phyloP scores from a whole-genome alignment of 2,329 filamentous ascomycete species.

The Teratosphaeria epicoccoides region DNA sequence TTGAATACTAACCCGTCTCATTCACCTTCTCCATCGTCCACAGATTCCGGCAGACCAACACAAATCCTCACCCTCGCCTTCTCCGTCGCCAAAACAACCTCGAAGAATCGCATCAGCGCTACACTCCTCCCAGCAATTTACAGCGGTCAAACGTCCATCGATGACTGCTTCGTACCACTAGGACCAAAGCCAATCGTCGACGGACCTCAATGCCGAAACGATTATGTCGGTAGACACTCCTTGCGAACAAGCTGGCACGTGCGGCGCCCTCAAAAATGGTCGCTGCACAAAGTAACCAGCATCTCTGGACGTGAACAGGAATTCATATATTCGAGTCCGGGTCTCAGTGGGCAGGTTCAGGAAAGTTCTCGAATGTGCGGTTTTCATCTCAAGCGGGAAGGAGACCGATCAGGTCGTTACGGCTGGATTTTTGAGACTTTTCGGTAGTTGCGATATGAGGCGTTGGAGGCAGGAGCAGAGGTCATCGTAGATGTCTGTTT shows the following conservation, averaged over 20 bases:
- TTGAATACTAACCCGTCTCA: background rate
- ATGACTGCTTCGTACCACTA: background rate
- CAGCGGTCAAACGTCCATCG: background rate
- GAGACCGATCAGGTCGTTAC: background rate
- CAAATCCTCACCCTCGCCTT: background rate
- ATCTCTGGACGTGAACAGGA: background rate
- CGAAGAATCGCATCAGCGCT: background rate
- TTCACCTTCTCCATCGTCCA: background rate
- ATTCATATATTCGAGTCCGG: background rate
- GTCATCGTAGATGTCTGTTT: background rate
- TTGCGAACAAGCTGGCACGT: conserved; percentile 3
- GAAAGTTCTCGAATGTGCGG: background rate
- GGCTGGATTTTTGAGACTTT: background rate
- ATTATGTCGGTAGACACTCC: conserved; percentile 9
- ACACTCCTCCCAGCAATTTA: background rate
- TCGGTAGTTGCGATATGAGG: background rate
- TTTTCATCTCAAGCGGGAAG: background rate
- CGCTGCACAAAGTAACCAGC: conserved; percentile 2
- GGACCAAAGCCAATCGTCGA: background rate
- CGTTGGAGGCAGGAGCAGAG: background rate
- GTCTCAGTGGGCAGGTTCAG: background rate
- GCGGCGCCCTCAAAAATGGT: conserved; percentile 6
- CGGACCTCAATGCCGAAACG: background rate
- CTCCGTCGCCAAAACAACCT: background rate
- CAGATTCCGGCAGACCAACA: background rate